Conservation (phyloP, 495 filamentous ascomycete species). For the Lepidopterella palustris region DNA sequence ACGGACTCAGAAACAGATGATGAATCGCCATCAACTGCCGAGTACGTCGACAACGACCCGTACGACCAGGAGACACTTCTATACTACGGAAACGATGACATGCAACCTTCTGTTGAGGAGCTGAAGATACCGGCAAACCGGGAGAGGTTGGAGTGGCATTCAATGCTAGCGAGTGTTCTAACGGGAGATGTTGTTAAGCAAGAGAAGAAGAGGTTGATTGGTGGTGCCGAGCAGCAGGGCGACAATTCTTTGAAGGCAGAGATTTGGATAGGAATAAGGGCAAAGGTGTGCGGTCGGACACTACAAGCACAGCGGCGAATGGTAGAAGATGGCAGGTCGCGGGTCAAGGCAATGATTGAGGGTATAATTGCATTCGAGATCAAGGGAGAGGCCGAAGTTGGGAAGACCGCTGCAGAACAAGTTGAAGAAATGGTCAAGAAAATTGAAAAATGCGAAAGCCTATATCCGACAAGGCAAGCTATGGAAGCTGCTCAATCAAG, state of each 20-base stretch:
- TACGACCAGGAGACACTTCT: slow-evolving; percentile 92
- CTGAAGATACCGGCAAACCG: slow-evolving; percentile 80
- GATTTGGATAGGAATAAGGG: slow-evolving; percentile 82
- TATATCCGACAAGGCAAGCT: slow-evolving; percentile 73
- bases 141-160: slow-evolving; percentile 94
- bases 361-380: slow-evolving; percentile 88
- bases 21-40: slow-evolving; percentile 77
- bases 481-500: slow-evolving; percentile 65
- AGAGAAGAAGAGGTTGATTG: slow-evolving; percentile 91
- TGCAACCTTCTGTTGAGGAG: slow-evolving; percentile 82
- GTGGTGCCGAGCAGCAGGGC: slow-evolving; percentile 67
- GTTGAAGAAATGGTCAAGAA: slow-evolving; percentile 81
- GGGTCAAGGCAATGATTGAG: slow-evolving; percentile 66
- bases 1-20: slow-evolving; percentile 85
- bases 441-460: slow-evolving; percentile 75
- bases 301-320: slow-evolving; percentile 74
- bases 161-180: slow-evolving; percentile 90
- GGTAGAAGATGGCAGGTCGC: slow-evolving; percentile 68
- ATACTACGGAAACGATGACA: slow-evolving; percentile 79
- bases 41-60: slow-evolving; percentile 69
- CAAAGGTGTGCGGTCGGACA: slow-evolving; percentile 74
- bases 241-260: slow-evolving; percentile 70
- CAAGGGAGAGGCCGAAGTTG: slow-evolving; percentile 85
- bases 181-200: slow-evolving; percentile 96
- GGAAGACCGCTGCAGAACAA: slow-evolving; percentile 77